A percentile compares a stretch with the other conserved stretches of the same genome.
Conservation (phyloP, 2,329 filamentous ascomycete species). For the Cadophora luteo-olivacea region DNA sequence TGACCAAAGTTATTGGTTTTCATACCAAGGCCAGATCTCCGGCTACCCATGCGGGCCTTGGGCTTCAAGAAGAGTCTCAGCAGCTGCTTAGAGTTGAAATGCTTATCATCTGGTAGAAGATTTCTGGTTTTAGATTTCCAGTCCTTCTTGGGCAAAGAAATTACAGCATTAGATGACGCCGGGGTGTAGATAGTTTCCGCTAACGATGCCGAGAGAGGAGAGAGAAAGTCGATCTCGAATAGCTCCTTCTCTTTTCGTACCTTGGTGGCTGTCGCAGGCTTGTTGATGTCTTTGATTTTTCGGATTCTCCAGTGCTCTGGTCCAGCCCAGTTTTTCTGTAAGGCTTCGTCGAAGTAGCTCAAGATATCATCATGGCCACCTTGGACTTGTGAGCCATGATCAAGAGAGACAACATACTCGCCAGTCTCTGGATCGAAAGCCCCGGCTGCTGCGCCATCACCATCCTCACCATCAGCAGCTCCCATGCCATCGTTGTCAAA, state of each 20-base stretch:
- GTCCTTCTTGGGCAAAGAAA: constrained; percentile 89
- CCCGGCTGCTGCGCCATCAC: constrained; percentile 56
- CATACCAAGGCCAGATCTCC: constrained; percentile 59
- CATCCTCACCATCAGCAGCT: constrained; percentile 56
- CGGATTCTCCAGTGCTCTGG: constrained; percentile 99
- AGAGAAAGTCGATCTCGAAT: constrained; percentile 90
- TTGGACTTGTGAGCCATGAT: constrained; percentile 68
- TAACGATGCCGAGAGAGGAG: constrained; percentile 72
- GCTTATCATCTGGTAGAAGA: constrained; percentile 94
- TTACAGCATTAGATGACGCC: constrained; percentile 79
- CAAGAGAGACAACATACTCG: constrained; percentile 82
- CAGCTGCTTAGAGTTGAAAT: constrained; percentile 93
- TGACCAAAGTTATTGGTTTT: constrained; percentile 52
- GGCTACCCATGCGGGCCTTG: constrained; percentile 80
- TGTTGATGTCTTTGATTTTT: constrained; percentile 82
- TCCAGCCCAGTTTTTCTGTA: constrained; percentile 97
- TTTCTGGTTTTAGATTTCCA: constrained; percentile 95
- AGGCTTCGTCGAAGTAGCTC: constrained; percentile 95
- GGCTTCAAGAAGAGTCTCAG: constrained; percentile 93
- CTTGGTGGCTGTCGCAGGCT: constrained; percentile 64
- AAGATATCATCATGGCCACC: constrained; percentile 88
- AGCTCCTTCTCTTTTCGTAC: constrained; percentile 94
- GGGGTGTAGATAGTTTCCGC: constrained; percentile 83
- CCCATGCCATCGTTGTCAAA: constrained; percentile 59
- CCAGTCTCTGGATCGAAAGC: constrained; percentile 70